Percentiles rank a stretch among this genome's conserved stretches.
These are phyloP conservation scores for Hirschfeldia incana DNA, from an alignment of 345 rosid genomes.

Conservation along the genomic window DNA sequence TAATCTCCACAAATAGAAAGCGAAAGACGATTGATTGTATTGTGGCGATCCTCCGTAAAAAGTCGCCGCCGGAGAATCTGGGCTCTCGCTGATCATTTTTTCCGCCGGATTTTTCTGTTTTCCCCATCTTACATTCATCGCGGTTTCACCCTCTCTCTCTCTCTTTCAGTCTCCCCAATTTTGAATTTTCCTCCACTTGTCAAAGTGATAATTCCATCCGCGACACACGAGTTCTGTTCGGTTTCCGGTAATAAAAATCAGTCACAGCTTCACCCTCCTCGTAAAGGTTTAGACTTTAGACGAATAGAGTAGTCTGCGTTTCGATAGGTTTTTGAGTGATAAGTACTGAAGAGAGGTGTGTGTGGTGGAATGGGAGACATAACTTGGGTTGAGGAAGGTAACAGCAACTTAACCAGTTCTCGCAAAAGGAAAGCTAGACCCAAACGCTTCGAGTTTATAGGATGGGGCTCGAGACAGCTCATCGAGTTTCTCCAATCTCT, in stretches of 20 bases:
- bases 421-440: conserved; percentile 51
- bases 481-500: conserved; percentile 59
- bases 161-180: not conserved
- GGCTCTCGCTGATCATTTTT: not conserved
- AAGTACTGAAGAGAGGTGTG: not conserved
- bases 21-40: not conserved
- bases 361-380: conserved; percentile 25
- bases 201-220: not conserved
- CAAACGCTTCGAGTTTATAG: conserved; percentile 51
- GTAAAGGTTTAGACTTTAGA: conserved; percentile 7
- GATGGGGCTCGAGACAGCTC: conserved; percentile 83
- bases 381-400: conserved; percentile 52
- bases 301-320: not conserved
- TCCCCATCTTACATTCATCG: not conserved
- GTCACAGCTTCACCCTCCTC: not conserved
- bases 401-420: not conserved
- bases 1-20: not conserved
- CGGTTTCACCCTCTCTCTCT: not conserved
- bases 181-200: conserved; percentile 7
- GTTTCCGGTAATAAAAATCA: conserved; percentile 6
- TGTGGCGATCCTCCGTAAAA: not conserved
- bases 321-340: conserved; percentile 1
- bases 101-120: not conserved
- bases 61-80: conserved; percentile 7
- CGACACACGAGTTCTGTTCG: not conserved